Percentiles rank a stretch among this genome's conserved stretches.
Evolutionary conservation across 2,329 filamentous ascomycete genomes (phyloP).

Genomic region (Colletotrichum cuscutae): DNA sequence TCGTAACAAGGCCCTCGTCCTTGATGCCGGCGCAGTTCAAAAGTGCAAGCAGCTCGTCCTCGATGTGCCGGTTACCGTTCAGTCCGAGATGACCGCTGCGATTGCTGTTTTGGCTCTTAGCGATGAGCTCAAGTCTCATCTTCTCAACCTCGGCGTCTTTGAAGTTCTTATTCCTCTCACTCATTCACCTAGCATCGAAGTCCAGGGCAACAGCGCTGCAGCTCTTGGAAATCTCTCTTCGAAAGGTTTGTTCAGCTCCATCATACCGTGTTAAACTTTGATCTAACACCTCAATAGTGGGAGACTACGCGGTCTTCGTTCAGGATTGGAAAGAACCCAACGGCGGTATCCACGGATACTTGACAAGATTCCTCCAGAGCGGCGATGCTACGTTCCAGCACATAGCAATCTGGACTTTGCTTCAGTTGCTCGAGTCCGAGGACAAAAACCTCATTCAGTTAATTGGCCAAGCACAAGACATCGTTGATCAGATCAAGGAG

Average conservation of each 20-base stretch:
- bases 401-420: slow-evolving; percentile 97
- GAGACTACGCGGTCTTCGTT: slow-evolving; percentile 96
- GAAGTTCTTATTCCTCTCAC: slow-evolving; percentile 96
- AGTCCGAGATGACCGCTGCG: slow-evolving; percentile 99
- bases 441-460: slow-evolving; percentile 88
- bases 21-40: slow-evolving; percentile 95
- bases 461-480: slow-evolving; percentile 89
- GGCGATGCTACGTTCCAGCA: slow-evolving; percentile 98
- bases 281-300: slow-evolving; percentile 68
- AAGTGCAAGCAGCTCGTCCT: slow-evolving; percentile 98
- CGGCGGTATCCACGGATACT: slow-evolving; percentile 94
- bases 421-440: slow-evolving; percentile 95
- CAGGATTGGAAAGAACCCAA: slow-evolving; percentile 93
- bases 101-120: slow-evolving; percentile 96
- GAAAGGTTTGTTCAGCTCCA: slow-evolving; percentile 74
- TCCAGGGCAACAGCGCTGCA: slow-evolving; percentile 97
- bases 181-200: slow-evolving; percentile 94
- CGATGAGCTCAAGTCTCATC: slow-evolving; percentile 92
- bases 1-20: slow-evolving; percentile 95
- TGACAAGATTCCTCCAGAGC: slow-evolving; percentile 91
- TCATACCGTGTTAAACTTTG: slow-evolving; percentile 9
- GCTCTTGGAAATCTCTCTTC: slow-evolving; percentile 95
- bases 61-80: slow-evolving; percentile 91
- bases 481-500: slow-evolving; percentile 89
- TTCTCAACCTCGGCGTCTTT: slow-evolving; percentile 92